phyloP scores from a whole-genome alignment of 225 moss, liverwort and hornwort genomes.

The Marchantia paleacea region DNA sequence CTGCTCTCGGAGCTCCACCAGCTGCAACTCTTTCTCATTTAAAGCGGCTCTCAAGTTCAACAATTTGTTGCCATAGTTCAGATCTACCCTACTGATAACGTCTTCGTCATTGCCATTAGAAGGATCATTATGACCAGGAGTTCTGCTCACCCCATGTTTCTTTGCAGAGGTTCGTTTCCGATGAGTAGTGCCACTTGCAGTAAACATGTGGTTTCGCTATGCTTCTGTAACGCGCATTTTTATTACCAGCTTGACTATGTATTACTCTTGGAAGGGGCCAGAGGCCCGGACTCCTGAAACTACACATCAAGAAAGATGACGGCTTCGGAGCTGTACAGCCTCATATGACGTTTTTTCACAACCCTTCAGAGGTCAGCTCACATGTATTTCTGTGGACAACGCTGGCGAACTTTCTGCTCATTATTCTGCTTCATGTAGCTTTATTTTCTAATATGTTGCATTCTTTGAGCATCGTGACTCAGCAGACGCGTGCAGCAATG shows the following conservation, averaged over 20 bases:
- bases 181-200: constrained; percentile 18
- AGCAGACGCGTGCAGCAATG: too few species aligned
- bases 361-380: not conserved
- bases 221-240: not conserved
- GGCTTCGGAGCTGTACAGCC: not conserved
- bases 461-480: too few species aligned
- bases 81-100: constrained; percentile 26
- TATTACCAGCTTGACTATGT: not conserved
- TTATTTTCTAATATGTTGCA: too few species aligned
- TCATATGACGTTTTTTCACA: not conserved
- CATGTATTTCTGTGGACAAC: too few species aligned
- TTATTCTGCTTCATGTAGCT: too few species aligned
- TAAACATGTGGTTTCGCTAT: constrained; percentile 37
- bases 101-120: constrained; percentile 10
- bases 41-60: constrained; percentile 59
- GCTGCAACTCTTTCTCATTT: constrained; percentile 84
- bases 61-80: constrained; percentile 54
- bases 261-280: not conserved
- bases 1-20: constrained; percentile 85
- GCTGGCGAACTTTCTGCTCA: too few species aligned
- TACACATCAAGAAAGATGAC: constrained; percentile 16
- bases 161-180: constrained; percentile 19
- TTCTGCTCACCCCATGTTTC: constrained; percentile 24
- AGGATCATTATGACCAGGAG: constrained; percentile 16
- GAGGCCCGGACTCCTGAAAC: constrained; percentile 3